Percentiles rank a stretch among this genome's conserved stretches.
phyloP scores from a whole-genome alignment of 169 alveolate genomes.

The Eimeria acervulina region DNA sequence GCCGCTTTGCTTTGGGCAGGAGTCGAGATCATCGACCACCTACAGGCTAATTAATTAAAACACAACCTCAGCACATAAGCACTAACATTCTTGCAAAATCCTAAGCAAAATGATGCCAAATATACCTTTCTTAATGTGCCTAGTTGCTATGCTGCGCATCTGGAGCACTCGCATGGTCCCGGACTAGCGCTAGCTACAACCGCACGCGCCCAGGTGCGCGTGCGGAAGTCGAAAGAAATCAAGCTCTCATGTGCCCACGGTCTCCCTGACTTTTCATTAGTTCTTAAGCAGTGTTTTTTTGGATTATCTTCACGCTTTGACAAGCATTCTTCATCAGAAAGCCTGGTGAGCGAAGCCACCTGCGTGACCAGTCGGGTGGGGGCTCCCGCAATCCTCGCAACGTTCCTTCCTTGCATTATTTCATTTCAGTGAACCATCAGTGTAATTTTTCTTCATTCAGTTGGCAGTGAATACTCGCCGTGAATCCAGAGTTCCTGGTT shows the following conservation, averaged over 20 bases:
- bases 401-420: constrained; percentile 10
- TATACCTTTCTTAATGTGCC: neutral
- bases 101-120: neutral
- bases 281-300: neutral
- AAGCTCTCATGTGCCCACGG: neutral
- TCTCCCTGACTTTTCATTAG: neutral
- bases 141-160: neutral
- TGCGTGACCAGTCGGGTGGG: neutral
- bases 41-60: neutral
- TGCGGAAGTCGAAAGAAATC: constrained; percentile 5
- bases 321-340: neutral
- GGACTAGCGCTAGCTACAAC: constrained; percentile 63
- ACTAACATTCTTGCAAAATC: neutral
- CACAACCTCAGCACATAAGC: neutral
- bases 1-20: neutral
- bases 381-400: constrained; percentile 10
- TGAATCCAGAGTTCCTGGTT: constrained; percentile 2
- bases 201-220: constrained; percentile 43
- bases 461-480: constrained; percentile 8
- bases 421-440: neutral
- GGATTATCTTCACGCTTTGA: neutral
- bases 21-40: neutral
- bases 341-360: neutral
- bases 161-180: neutral
- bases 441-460: neutral